phyloP scores from a whole-genome alignment of 2,329 filamentous ascomycete genomes.

The Didymella segeticola region DNA sequence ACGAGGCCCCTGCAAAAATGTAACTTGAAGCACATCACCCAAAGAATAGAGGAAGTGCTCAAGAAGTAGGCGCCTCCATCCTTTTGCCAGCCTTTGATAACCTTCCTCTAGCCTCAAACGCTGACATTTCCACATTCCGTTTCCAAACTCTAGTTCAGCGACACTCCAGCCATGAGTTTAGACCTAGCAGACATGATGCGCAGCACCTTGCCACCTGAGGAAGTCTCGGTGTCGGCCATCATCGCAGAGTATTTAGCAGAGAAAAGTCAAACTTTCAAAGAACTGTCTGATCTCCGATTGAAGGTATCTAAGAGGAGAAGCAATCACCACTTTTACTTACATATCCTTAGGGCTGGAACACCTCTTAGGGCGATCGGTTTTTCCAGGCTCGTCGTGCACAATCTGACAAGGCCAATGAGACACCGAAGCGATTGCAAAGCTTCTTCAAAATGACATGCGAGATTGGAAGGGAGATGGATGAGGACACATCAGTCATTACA shows the following conservation, averaged over 20 bases:
- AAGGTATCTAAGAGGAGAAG: conserved; percentile 7
- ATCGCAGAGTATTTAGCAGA: conserved; percentile 13
- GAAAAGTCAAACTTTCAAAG: conserved; percentile 9
- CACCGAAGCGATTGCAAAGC: conserved; percentile 13
- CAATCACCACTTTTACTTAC: conserved; percentile 50
- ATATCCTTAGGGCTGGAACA: conserved; percentile 54
- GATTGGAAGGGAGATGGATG: conserved; percentile 55
- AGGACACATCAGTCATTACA: conserved; percentile 41
- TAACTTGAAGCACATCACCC: conserved; percentile 5
- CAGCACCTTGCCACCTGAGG: conserved; percentile 8
- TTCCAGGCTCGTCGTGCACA: conserved; percentile 52
- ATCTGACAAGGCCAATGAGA: conserved; percentile 44
- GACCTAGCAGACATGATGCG: conserved; percentile 12
- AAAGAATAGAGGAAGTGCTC: conserved; percentile 4
- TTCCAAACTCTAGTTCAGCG: conserved; percentile 3
- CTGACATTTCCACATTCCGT: conserved; percentile 5
- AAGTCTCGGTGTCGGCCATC: conserved; percentile 9
- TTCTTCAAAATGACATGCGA: conserved; percentile 55
- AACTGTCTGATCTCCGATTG: conserved; percentile 2
- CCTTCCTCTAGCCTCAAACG: conserved; percentile 4
- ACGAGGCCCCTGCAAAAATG: neutral
- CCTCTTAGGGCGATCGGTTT: conserved; percentile 50
- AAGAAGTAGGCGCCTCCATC: neutral
- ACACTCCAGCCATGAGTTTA: conserved; percentile 1
- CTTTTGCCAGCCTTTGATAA: conserved; percentile 7